These are phyloP conservation scores for Colletotrichum acutatum DNA, from an alignment of 2,329 filamentous ascomycete genomes.

Conservation along the genomic window DNA sequence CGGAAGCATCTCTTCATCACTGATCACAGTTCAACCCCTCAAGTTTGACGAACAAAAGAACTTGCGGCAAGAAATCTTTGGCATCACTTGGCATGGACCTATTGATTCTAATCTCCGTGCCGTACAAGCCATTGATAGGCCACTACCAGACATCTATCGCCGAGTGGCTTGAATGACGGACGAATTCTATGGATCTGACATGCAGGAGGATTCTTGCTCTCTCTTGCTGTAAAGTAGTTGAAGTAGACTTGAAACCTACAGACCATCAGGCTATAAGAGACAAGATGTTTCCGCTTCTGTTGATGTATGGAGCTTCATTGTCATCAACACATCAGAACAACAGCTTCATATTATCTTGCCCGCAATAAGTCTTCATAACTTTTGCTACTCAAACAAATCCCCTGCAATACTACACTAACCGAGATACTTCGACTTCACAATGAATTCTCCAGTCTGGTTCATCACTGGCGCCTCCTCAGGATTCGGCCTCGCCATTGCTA, in stretches of 20 bases:
- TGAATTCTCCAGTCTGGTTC: constrained; percentile 58
- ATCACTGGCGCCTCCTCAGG: constrained; percentile 63
- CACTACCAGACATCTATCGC: neutral
- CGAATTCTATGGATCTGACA: neutral
- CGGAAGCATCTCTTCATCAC: neutral
- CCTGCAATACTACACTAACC: neutral
- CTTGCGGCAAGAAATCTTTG: neutral
- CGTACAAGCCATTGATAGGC: no score
- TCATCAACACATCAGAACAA: neutral
- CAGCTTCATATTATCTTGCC: no score
- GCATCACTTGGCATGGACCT: neutral
- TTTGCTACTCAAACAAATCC: neutral
- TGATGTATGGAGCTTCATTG: neutral
- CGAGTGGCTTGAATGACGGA: neutral
- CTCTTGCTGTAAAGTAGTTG: no score
- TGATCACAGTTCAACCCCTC: neutral
- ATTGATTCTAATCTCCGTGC: neutral
- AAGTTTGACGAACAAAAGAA: no score
- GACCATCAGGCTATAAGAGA: neutral
- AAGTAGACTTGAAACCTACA: neutral
- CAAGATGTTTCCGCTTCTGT: neutral
- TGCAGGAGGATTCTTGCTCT: neutral
- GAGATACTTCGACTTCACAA: neutral
- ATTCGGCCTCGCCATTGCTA: constrained; percentile 58
- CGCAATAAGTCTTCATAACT: neutral